phyloP scores from a whole-genome alignment of 108 stramenopile genomes.

The Skeletonema grethae region DNA sequence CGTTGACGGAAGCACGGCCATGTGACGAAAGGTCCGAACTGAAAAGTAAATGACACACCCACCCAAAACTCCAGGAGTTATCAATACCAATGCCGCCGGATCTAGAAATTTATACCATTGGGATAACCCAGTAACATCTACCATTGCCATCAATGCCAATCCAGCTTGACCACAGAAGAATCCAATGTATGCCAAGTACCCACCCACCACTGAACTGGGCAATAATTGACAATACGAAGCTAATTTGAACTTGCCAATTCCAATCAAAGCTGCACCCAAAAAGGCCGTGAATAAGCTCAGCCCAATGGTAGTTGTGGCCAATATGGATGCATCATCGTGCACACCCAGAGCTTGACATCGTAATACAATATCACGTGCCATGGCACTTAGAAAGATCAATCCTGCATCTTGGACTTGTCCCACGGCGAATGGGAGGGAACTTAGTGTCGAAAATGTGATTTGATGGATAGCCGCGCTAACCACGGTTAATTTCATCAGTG shows the following conservation, averaged over 20 bases:
- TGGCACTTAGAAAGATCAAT: slow-evolving; percentile 92
- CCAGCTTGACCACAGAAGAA: slow-evolving; percentile 89
- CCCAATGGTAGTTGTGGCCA: slow-evolving; percentile 82
- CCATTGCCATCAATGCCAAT: slow-evolving; percentile 74
- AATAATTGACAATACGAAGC: slow-evolving; percentile 92
- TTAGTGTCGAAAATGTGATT: slow-evolving; percentile 83
- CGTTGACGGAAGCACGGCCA: slow-evolving; percentile 81
- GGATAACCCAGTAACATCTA: slow-evolving; percentile 49
- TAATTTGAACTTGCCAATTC: slow-evolving; percentile 80
- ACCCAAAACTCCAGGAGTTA: slow-evolving; percentile 81
- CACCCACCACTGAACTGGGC: slow-evolving; percentile 94
- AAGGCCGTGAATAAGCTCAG: slow-evolving; percentile 82
- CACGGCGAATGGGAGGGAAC: slow-evolving; percentile 90
- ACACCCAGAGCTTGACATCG: slow-evolving; percentile 38
- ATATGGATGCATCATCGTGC: slow-evolving; percentile 55
- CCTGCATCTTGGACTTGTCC: slow-evolving; percentile 98
- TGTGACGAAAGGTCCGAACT: slow-evolving; percentile 73
- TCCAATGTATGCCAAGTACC: slow-evolving; percentile 98
- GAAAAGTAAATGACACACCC: slow-evolving; percentile 76
- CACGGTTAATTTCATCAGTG: slow-evolving; percentile 79
- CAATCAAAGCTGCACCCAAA: slow-evolving; percentile 81
- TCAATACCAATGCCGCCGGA: slow-evolving; percentile 44
- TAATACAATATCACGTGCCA: slow-evolving; percentile 79
- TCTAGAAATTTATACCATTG: slow-evolving; percentile 62
- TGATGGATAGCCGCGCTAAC: slow-evolving; percentile 92